A percentile compares a stretch with the other conserved stretches of the same genome.
Evolutionary conservation across 805 yeast genomes (phyloP).

Genomic region (Henningerozyma blattae): DNA sequence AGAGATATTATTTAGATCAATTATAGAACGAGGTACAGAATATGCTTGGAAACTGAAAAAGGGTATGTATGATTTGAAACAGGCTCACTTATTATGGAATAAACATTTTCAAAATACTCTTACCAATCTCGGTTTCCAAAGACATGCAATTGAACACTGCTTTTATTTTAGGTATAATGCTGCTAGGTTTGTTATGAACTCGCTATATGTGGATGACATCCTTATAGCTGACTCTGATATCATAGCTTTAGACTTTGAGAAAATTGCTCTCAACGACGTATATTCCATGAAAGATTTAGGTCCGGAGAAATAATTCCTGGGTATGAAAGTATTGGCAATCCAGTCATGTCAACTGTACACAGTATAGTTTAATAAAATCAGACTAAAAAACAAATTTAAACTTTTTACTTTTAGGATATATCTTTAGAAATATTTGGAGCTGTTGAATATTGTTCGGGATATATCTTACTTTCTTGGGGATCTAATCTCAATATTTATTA

Average conservation of each 20-base stretch:
- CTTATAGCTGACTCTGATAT: slow-evolving; percentile 1
- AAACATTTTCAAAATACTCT: slow-evolving; percentile 19
- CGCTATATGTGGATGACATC: slow-evolving; percentile 5
- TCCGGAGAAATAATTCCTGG: slow-evolving; percentile 2
- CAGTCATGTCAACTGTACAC: no score
- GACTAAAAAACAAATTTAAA: no score
- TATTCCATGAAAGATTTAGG: slow-evolving; percentile 5
- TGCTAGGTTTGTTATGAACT: neutral
- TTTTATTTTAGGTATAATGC: slow-evolving; percentile 1
- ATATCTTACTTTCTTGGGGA: no score
- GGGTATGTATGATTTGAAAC: slow-evolving; percentile 9
- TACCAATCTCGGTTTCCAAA: slow-evolving; percentile 12
- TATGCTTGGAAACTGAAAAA: slow-evolving; percentile 6
- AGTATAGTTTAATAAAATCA: no score
- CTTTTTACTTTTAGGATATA: no score
- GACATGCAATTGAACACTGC: slow-evolving; percentile 2
- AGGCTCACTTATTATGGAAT: slow-evolving; percentile 17
- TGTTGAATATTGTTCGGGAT: no score
- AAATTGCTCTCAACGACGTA: neutral
- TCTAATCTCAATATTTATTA: no score
- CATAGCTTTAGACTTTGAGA: neutral
- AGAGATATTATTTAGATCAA: no score
- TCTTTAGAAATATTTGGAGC: no score
- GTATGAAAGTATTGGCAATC: slow-evolving; percentile 4
- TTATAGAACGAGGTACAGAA: slow-evolving; percentile 1